Base-by-base conservation (phyloP, 2,329 filamentous ascomycete genomes). In the Simplicillium aogashimaense region DNA sequence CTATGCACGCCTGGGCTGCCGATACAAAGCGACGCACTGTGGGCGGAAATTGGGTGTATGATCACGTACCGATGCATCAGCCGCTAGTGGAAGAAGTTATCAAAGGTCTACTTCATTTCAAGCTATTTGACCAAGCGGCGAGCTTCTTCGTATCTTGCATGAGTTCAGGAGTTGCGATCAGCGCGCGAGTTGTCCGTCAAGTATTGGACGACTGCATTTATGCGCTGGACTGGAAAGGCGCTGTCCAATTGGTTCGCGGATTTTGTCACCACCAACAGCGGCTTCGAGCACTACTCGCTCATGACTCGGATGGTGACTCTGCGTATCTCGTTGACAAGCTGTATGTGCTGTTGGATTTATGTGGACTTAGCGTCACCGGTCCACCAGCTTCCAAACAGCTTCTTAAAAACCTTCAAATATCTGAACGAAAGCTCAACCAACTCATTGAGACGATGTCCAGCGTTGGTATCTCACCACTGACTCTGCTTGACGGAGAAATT, bases 41-140 rank as follows among this genome's bases (percentile, higher is more conserved):
- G 43, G 49, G 43, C 25, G 60, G 59, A 4, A 53, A 60, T 3
- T 65, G 56, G 43, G 56, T 65, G 13, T 62, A 64, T 41, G 53
- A 69, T 47, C 63, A 66, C 35, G 57, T 60, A 2, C 53, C 51
- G 4, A 49, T 73, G 13, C 57, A 58, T 30, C 54, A 54, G 7
- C 46, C 53, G 3, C 47, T 74, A 5, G 58, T 69, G 9, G 64
- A 74, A 44, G 56, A 63, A 37, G 57, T 75, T 3, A 57, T 78
- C 17, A 50, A 58, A 31, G 68, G 70, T 2, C 59, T 77, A 38
- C 51, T 78, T 9, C 60, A 66, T 31, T 69, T 74, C 33, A 62
- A 58, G 42, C 57, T 65, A 31, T 56, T 69, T 25, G 58, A 61
- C 11, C 60, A 70, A 29, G 70, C 70, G 3, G 63, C 62, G 13